Percentiles rank a stretch among this genome's conserved stretches.
phyloP scores from a whole-genome alignment of 768 basidiomycete genomes.

The Naematelia encephala region DNA sequence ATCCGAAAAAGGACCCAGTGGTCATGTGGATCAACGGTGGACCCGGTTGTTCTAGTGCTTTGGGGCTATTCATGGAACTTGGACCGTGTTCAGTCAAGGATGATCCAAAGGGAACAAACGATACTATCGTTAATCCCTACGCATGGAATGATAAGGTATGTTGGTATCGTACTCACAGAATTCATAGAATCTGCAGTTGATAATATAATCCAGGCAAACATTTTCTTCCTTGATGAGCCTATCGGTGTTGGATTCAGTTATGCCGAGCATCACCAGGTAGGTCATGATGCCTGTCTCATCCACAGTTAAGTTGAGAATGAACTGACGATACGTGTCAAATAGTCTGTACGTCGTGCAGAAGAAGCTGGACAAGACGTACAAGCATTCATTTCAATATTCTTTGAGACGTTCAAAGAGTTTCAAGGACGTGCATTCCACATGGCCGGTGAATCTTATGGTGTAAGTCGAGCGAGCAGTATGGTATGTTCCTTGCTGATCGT shows the following conservation, averaged over 20 bases:
- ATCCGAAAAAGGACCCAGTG: conserved; percentile 47
- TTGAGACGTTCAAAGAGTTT: conserved; percentile 72
- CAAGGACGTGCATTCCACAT: conserved; percentile 66
- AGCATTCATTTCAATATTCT: conserved; percentile 73
- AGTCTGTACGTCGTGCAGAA: conserved; percentile 50
- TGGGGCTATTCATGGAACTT: conserved; percentile 70
- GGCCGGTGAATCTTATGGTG: conserved; percentile 71
- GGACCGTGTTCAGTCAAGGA: conserved; percentile 67
- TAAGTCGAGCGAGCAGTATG: conserved; percentile 47
- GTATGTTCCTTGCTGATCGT: conserved; percentile 7
- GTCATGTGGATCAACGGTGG: conserved; percentile 55
- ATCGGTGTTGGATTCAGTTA: conserved; percentile 52
- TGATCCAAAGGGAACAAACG: conserved; percentile 41
- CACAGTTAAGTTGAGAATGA: background rate
- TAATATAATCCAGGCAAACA: conserved; percentile 40
- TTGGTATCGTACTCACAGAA: too few relatives aligned
- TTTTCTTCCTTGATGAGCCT: conserved; percentile 62
- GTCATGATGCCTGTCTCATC: conserved; percentile 39
- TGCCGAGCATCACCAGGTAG: conserved; percentile 60
- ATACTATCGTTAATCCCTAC: conserved; percentile 49
- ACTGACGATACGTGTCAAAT: too few relatives aligned
- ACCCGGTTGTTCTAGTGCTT: conserved; percentile 59
- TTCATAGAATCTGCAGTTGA: background rate
- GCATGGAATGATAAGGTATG: conserved; percentile 51
- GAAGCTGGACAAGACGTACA: conserved; percentile 73